Base-by-base conservation (phyloP, 2,329 filamentous ascomycete genomes). In the Trichoderma endophyticum region DNA sequence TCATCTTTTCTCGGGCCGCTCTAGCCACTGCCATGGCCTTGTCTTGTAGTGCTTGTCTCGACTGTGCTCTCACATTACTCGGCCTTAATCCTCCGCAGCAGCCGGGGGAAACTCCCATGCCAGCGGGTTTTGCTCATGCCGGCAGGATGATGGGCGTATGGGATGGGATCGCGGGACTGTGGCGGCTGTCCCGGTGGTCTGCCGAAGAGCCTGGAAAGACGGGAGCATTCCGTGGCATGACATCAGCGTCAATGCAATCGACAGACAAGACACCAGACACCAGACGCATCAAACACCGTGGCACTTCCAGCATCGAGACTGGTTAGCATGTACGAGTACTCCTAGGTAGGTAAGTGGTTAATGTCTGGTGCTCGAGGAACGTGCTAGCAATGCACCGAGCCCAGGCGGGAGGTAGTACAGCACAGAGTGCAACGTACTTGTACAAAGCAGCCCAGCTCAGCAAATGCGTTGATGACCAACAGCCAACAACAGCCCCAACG, bases 1-100 rank as follows among this genome's bases (percentile, higher is more conserved):
- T 68, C 65, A 68, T 60, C 65, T 59, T 39, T 39, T 48, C 54
- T 69, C 66, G 66, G 66, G 66, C 66, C 66, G 66, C 63, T 36
- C 63, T 66, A 43, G 32, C 60, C 60, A 36, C 34, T 63, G 21
- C 30, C 64, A 36, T 36, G 34, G 34, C 34, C 34, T 36, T 36
- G 34, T 36, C 34, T 15, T 36, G 34, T 36, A 67, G 64, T 32
- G 28, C 57, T n/a, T 60, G 57, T 32, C 32, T 66, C 48, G 34
- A 21, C 39, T 34, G 12, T 36, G 34, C 34, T 36, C 36, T 15
- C 3, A 7, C 36, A 39, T 39, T 60, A 28, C 15, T 28, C 63
- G 63, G 63, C 43, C n/a, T 21, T 56, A 30, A 36, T 56, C 39
- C 51, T 54, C 48, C 63, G 63, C 43, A 66, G 63, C 48, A 56